A percentile compares a stretch with the other conserved stretches of the same genome.
These are phyloP conservation scores for Aspergillus uvarum DNA, from an alignment of 2,329 filamentous ascomycete genomes.

Conservation along the genomic window DNA sequence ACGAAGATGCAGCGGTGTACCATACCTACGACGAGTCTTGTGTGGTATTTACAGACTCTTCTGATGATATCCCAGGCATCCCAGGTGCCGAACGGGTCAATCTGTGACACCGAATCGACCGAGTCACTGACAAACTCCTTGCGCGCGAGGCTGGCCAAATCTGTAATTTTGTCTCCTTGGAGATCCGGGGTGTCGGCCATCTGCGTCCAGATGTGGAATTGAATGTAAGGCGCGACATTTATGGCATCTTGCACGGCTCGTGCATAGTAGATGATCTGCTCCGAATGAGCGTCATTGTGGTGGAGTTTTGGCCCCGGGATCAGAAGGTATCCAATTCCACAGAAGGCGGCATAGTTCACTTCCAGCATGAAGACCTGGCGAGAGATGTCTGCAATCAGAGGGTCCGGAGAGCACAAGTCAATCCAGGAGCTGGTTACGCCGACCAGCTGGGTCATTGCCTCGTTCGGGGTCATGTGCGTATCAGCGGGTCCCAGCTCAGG, in stretches of 20 bases:
- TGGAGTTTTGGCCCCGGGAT: conserved; percentile 73
- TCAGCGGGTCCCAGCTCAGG: conserved; percentile 45
- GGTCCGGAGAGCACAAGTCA: conserved; percentile 79
- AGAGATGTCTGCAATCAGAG: conserved; percentile 80
- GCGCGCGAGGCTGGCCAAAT: conserved; percentile 45
- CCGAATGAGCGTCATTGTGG: conserved; percentile 50
- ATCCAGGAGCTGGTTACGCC: conserved; percentile 89
- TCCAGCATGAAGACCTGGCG: conserved; percentile 88
- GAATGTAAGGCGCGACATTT: conserved; percentile 70
- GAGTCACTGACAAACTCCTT: conserved; percentile 37
- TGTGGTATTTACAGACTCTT: conserved; percentile 79
- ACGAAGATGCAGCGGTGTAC: neutral
- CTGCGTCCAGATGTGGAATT: conserved; percentile 76
- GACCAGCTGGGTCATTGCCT: conserved; percentile 76
- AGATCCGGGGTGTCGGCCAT: conserved; percentile 74
- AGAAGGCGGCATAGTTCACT: conserved; percentile 92
- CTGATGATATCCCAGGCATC: conserved; percentile 91
- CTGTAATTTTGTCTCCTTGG: conserved; percentile 46
- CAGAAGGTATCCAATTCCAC: conserved; percentile 79
- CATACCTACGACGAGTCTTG: conserved; percentile 77
- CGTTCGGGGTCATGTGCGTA: conserved; percentile 71
- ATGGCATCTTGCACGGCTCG: conserved; percentile 80
- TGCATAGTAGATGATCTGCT: conserved; percentile 70
- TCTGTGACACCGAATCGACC: conserved; percentile 45
- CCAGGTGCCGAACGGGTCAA: conserved; percentile 79